Conservation (phyloP, 2,329 filamentous ascomycete species). For the Fusarium begoniae region DNA sequence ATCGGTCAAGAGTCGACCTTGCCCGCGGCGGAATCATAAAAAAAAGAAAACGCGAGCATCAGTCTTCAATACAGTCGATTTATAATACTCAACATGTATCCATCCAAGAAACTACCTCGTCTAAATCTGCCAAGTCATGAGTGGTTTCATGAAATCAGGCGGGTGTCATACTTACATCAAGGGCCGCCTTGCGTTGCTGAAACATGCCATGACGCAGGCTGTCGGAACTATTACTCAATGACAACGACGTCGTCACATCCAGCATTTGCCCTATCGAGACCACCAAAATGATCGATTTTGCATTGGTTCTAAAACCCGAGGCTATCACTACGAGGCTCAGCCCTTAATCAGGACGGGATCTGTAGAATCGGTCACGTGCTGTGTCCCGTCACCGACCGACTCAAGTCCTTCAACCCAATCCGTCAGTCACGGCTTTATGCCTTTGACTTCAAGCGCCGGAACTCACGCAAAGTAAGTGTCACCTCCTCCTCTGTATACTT, state of each 20-base stretch:
- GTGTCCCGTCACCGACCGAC: no score
- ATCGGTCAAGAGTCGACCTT: background rate
- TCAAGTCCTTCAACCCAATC: no score
- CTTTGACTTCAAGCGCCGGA: fast-evolving
- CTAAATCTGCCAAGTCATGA: background rate
- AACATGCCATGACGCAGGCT: background rate
- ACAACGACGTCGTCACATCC: background rate
- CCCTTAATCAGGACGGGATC: no score
- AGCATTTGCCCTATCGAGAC: background rate
- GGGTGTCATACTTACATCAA: background rate
- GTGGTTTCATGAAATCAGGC: background rate
- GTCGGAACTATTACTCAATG: background rate
- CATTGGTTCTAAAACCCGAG: background rate
- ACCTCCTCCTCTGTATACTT: no score
- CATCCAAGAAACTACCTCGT: background rate
- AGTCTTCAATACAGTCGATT: background rate
- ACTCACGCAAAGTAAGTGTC: no score
- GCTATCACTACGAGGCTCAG: no score
- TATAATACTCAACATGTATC: background rate
- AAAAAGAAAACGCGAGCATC: background rate
- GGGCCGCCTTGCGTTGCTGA: background rate
- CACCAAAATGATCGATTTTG: background rate
- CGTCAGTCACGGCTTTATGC: no score
- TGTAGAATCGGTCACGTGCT: no score
- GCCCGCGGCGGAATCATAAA: background rate